These are phyloP conservation scores for Aegilops speltoides DNA, from an alignment of 176 grass and related monocot genomes.

Conservation along the genomic window DNA sequence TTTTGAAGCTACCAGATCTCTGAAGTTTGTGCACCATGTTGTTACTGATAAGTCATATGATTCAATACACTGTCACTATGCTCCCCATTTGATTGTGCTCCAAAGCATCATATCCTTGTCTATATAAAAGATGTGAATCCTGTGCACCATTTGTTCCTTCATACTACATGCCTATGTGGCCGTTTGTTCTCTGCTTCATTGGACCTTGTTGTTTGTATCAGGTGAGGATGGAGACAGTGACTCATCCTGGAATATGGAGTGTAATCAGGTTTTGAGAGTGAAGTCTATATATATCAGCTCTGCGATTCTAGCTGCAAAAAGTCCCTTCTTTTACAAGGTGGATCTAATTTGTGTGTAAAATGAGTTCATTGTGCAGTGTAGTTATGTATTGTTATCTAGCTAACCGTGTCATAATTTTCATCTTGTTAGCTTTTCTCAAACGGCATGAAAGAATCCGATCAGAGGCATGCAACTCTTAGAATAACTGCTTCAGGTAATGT, in stretches of 20 bases:
- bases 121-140: not conserved
- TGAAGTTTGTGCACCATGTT: not conserved
- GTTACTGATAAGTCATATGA: not conserved
- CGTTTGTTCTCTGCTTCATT: not conserved
- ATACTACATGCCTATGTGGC: not conserved
- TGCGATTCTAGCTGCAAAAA: slow-evolving; percentile 97
- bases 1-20: not conserved
- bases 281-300: slow-evolving; percentile 94
- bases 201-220: slow-evolving; percentile 29
- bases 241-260: slow-evolving; percentile 66
- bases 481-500: slow-evolving; percentile 92
- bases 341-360: not conserved
- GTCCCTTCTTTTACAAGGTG: slow-evolving; percentile 99
- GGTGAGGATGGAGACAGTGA: slow-evolving; percentile 83
- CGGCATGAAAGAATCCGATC: slow-evolving; percentile 99
- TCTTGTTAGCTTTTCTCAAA: slow-evolving; percentile 96
- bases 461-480: slow-evolving; percentile 92
- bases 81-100: slow-evolving; percentile 1
- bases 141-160: slow-evolving; percentile 13
- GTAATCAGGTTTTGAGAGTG: slow-evolving; percentile 66
- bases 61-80: not conserved
- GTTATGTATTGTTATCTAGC: slow-evolving; percentile 24
- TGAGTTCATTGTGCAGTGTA: not conserved
- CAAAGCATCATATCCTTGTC: not conserved
- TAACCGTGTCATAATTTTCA: slow-evolving; percentile 25